Conservation (phyloP, 257 asterid species). For the Anisodus acutangulus region DNA sequence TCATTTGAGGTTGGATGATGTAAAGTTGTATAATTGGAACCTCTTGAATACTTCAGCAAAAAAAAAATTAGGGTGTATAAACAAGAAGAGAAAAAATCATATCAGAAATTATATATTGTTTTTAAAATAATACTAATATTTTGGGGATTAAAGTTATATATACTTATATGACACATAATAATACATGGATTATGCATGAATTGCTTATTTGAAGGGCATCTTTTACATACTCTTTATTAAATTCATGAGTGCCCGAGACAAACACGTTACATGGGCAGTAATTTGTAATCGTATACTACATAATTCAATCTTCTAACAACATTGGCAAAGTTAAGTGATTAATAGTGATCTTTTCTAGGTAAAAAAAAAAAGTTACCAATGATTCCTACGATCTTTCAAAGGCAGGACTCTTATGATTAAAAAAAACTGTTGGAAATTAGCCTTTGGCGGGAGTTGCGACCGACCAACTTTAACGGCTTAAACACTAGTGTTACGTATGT, state of each 20-base stretch:
- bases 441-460: too few species aligned
- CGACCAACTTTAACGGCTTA: too few species aligned
- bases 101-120: too few species aligned
- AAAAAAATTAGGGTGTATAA: too few species aligned
- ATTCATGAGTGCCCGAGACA: too few species aligned
- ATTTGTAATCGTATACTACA: neutral
- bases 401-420: neutral
- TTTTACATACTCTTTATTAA: neutral
- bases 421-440: too few species aligned
- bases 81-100: too few species aligned
- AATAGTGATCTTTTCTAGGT: neutral
- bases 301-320: neutral
- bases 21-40: too few species aligned
- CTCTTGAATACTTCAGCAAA: too few species aligned
- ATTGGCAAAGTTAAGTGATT: neutral
- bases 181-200: neutral
- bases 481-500: too few species aligned
- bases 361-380: neutral
- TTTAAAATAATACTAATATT: neutral
- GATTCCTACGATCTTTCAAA: neutral
- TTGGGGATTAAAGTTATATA: neutral
- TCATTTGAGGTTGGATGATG: neutral
- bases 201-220: neutral
- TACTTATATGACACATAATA: neutral
- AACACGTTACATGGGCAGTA: too few species aligned